Conservation (phyloP, 148 eudicot species). For the Vaccinium darrowii region DNA sequence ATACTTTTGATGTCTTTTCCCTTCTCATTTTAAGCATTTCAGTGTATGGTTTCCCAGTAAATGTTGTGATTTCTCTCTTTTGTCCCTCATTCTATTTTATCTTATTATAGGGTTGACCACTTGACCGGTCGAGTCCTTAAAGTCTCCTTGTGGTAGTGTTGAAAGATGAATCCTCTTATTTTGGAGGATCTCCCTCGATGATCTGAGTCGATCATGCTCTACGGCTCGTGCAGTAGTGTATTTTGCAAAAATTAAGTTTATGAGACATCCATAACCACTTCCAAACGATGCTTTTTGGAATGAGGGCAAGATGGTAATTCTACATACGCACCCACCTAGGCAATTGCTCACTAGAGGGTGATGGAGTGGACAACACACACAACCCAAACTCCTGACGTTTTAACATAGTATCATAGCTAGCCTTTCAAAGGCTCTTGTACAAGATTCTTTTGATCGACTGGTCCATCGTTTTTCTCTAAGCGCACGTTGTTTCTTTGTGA, state of each 20-base stretch:
- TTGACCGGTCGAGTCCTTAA: background rate
- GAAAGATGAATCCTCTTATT: background rate
- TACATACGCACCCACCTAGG: no score
- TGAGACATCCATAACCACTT: no score
- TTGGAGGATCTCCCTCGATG: background rate
- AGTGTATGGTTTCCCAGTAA: background rate
- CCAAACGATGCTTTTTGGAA: no score
- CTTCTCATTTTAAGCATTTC: background rate
- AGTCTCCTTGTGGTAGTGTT: background rate
- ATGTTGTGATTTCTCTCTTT: background rate
- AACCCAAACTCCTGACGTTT: no score
- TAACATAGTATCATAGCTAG: no score
- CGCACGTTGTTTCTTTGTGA: no score
- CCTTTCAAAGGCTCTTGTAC: no score
- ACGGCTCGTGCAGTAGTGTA: background rate
- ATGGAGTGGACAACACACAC: no score
- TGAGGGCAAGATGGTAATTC: no score
- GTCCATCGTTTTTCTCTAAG: no score
- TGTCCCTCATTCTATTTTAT: background rate
- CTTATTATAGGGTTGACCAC: background rate
- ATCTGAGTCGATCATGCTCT: background rate
- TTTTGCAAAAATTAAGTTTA: background rate
- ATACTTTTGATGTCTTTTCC: background rate
- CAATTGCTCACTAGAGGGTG: no score
- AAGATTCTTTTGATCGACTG: no score